Conservation (phyloP, 2,329 filamentous ascomycete genomes). For the Ascochyta clinopodiicola region DNA sequence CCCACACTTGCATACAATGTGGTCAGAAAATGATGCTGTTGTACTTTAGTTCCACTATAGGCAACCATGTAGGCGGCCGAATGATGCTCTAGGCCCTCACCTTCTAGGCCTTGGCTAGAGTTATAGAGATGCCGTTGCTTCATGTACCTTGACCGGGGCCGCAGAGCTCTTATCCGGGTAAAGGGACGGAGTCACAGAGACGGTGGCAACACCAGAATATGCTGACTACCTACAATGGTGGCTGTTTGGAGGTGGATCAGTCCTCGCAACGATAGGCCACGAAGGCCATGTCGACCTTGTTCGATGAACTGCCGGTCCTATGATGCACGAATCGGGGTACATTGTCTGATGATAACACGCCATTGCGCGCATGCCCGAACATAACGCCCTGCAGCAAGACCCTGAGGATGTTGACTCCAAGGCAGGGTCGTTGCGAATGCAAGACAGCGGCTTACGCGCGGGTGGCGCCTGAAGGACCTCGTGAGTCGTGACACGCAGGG, state of each 20-base stretch:
- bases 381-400: background rate
- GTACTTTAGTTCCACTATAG: background rate
- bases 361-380: background rate
- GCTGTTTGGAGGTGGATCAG: background rate
- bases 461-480: background rate
- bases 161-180: conserved; percentile 6
- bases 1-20: background rate
- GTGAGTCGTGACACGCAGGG: background rate
- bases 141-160: background rate
- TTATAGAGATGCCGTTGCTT: background rate
- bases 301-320: conserved; percentile 1
- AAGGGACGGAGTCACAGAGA: background rate
- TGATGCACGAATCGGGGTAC: background rate
- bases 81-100: background rate
- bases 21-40: background rate
- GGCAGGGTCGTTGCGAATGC: background rate
- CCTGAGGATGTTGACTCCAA: background rate
- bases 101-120: background rate
- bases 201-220: background rate
- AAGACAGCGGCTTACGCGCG: background rate
- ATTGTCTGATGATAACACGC: conserved; percentile 5
- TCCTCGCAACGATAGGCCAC: background rate
- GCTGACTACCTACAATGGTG: background rate
- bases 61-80: background rate
- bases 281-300: background rate